Base-by-base conservation (phyloP, 2,329 filamentous ascomycete genomes). In the Zymoseptoria pseudotritici region DNA sequence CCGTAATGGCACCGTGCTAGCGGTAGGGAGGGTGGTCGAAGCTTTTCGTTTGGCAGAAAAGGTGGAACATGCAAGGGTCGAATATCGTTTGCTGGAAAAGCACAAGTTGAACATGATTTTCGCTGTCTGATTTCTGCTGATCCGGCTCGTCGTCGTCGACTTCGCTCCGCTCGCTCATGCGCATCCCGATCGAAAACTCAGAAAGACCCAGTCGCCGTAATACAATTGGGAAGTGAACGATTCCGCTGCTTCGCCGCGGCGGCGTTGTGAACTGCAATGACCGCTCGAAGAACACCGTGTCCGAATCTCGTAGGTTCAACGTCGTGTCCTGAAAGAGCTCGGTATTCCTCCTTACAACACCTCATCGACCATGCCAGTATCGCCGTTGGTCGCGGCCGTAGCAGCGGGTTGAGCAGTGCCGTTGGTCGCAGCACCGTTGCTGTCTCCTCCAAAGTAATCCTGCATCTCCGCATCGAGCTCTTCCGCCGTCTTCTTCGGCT, bases 381-480 rank as follows among this genome's bases (percentile, higher is more conserved):
- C 82, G 61, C 77, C 78, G 63, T 78, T 78, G 49, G 76, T 74
- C 13, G 36, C 36, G 52, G 78, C 73, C 57, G 77, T 75, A 50
- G 75, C 74, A 58, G 78, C 80, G 56, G 77, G 74, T 50, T 78
- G 77, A 63, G 78, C 77, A 51, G 71, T 69, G 52, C 77, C 78
- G 62, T 77, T 79, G 51, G 75, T 73, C 4, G 77, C 72, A 59
- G 78, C 78, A 61, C 73, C 76, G 50, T 70, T 72, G 57, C 76
- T 76, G 11, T 74, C 75, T 56, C 77, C 77, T 57, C 82, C 85
- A 73, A 95, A 97, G 79, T 99, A 99, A 76, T 97, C 94, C 20
- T 86, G 87, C 94, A 99, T 99, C 76, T 99, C 94, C 4, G 90
- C 91, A 74, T 99, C 94, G 24, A 99, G 86, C 79, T 99, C 92